Base-by-base conservation (phyloP, 202 grass and related monocot species). In the Thinopyrum obtusiflorum region DNA sequence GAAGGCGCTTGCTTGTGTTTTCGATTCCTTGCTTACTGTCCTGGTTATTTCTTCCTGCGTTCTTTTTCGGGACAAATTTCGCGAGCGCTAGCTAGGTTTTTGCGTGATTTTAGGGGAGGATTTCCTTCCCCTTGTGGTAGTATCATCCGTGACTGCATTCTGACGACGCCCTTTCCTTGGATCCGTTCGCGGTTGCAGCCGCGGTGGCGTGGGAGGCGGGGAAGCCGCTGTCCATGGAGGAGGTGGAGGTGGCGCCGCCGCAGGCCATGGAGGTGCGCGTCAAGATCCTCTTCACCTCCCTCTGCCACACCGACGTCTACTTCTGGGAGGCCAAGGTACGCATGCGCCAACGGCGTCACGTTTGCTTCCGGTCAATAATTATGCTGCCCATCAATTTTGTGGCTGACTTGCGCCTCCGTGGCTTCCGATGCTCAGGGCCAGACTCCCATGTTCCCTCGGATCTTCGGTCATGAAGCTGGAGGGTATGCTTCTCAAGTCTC, bases 381-480 rank as follows among this genome's bases (percentile, higher is more conserved):
- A 10, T 1, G 46, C 27, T 17, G 9, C 64, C 7, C 46, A 9
- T 0, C 66, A 9, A 70, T 86, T 84, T 69, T 46, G 47, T 63
- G 35, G 79, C 57, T 97, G 60, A 90, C 88, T 69, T 81, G 57
- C 27, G 61, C 85, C 61, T 80, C 77, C 12, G 24, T 61, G 80
- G 72, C 27, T 55, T 79, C 27, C 14, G 66, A 39, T 79, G 42
- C 26, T 70, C 18, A 98, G 95, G 95, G 89, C 1, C 95, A 98
- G 86, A 93, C 83, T 62, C 95, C 95, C 4, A 66, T 98, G 76
- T 98, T 98, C 89, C 95, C 95, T 78, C 83, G 95, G 81, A 95
- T 98, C 87, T 92, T 98, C 74, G 95, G 93, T 28, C 95, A 98
- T 92, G 95, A 98, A 86, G 95, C 95, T 92, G 95, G 93, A 91